Evolutionary conservation across 2,329 filamentous ascomycete species (phyloP).

Genomic region (Nigrograna mackinnonii): DNA sequence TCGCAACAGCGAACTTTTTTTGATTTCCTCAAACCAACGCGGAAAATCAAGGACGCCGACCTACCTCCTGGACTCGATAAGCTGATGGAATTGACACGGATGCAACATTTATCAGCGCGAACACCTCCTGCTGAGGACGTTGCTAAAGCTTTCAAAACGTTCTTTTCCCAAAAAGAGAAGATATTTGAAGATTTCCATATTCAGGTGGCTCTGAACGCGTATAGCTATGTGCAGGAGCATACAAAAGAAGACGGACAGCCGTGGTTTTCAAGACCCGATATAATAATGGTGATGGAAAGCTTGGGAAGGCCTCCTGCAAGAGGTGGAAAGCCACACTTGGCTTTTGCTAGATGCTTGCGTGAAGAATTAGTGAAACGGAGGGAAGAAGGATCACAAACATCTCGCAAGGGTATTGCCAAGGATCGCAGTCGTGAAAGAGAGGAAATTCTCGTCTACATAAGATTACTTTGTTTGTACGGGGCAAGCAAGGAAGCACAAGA

Average conservation of each 20-base stretch:
- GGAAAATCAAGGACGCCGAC: conserved; percentile 62
- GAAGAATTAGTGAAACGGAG: conserved; percentile 16
- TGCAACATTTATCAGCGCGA: conserved; percentile 65
- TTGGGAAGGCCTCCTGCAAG: conserved; percentile 39
- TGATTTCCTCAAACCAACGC: conserved; percentile 64
- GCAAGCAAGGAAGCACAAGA: conserved; percentile 27
- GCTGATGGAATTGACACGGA: conserved; percentile 70
- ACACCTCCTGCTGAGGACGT: conserved; percentile 68
- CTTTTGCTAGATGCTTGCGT: conserved; percentile 45
- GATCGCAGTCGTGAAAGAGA: too few relatives aligned
- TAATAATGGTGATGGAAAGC: conserved; percentile 44
- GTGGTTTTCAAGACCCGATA: conserved; percentile 43
- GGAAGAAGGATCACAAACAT: neutral
- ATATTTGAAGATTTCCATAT: conserved; percentile 48
- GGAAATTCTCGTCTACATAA: conserved; percentile 5
- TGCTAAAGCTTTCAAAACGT: conserved; percentile 37
- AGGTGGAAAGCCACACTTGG: conserved; percentile 41
- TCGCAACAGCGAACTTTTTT: conserved; percentile 63
- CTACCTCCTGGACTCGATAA: conserved; percentile 72
- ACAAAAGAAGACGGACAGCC: conserved; percentile 23
- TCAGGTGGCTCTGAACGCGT: conserved; percentile 60
- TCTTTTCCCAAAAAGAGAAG: conserved; percentile 27
- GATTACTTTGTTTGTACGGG: conserved; percentile 25
- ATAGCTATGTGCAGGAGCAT: conserved; percentile 60
- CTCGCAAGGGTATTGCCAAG: neutral